Conservation (phyloP, 805 yeast species). For the Jamesozyma hellenica region DNA sequence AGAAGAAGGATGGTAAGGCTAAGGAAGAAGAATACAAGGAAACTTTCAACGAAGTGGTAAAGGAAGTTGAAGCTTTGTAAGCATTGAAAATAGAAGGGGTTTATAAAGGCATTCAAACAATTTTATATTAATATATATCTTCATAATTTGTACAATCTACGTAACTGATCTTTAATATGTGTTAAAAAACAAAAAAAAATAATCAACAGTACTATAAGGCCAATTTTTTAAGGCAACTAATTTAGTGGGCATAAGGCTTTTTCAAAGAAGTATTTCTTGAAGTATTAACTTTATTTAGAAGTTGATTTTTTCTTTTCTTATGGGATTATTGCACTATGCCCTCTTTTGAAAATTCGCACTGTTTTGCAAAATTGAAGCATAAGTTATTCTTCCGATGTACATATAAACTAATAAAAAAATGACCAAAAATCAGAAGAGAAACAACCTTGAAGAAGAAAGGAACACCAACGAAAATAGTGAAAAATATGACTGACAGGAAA, state of each 20-base stretch:
- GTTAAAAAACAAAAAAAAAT: background rate
- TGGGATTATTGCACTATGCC: too few species aligned
- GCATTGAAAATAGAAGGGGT: background rate
- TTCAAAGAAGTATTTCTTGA: constrained; percentile 1
- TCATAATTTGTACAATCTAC: constrained; percentile 2
- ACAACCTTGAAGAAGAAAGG: too few species aligned
- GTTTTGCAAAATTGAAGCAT: too few species aligned
- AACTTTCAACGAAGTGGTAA: constrained; percentile 83
- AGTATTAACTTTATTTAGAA: background rate
- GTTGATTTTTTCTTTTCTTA: too few species aligned
- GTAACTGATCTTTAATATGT: constrained; percentile 1
- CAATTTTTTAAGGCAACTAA: background rate
- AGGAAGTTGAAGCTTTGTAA: constrained; percentile 52
- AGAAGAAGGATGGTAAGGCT: constrained; percentile 59
- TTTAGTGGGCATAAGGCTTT: background rate
- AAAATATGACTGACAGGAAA: background rate
- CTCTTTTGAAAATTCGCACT: too few species aligned
- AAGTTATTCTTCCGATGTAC: too few species aligned
- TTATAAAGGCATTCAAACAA: background rate
- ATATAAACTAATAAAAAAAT: too few species aligned
- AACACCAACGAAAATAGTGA: too few species aligned
- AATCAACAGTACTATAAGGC: background rate
- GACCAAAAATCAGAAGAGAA: too few species aligned
- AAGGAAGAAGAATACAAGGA: constrained; percentile 86
- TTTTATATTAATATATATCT: constrained; percentile 1